A percentile compares a stretch with the other conserved stretches of the same genome.
phyloP scores from a whole-genome alignment of 208 protist species.

The Jaenimonas drosophilae region DNA sequence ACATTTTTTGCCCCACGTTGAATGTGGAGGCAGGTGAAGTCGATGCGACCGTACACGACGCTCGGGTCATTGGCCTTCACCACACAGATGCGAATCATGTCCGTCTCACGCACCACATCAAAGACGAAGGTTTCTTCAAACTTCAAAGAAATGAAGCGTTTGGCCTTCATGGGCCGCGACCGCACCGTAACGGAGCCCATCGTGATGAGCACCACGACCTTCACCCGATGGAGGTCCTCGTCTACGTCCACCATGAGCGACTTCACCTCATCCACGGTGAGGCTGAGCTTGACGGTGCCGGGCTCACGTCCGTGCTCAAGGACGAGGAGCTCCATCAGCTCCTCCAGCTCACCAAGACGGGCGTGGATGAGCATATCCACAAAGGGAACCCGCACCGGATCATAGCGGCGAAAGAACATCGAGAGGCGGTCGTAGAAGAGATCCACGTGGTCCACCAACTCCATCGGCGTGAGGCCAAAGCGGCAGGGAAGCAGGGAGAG shows the following conservation, averaged over 20 bases:
- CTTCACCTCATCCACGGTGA: constrained; percentile 33
- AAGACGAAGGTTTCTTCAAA: constrained; percentile 58
- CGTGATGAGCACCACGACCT: constrained; percentile 49
- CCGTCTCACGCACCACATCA: constrained; percentile 73
- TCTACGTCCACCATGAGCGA: constrained; percentile 26
- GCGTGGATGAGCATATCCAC: constrained; percentile 44
- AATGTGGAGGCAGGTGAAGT: constrained; percentile 72
- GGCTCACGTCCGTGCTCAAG: constrained; percentile 68
- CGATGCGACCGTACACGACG: constrained; percentile 61
- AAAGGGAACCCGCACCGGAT: constrained; percentile 35
- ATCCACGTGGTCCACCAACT: constrained; percentile 29
- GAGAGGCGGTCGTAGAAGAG: constrained; percentile 57
- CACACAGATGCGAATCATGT: constrained; percentile 71
- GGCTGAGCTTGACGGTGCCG: constrained; percentile 34
- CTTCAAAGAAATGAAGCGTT: constrained; percentile 27
- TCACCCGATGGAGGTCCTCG: constrained; percentile 26
- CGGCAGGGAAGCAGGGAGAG: constrained; percentile 37
- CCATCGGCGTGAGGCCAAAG: constrained; percentile 38
- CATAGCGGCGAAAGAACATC: constrained; percentile 71
- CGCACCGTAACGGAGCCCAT: constrained; percentile 44
- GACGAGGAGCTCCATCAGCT: constrained; percentile 65
- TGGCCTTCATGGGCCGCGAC: constrained; percentile 28
- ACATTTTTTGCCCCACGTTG: constrained; percentile 47
- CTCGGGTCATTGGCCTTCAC: constrained; percentile 22
- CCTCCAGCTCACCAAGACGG: constrained; percentile 29